phyloP scores from a whole-genome alignment of 192 early-diverging fungal genomes.

The Coemansia sp. region DNA sequence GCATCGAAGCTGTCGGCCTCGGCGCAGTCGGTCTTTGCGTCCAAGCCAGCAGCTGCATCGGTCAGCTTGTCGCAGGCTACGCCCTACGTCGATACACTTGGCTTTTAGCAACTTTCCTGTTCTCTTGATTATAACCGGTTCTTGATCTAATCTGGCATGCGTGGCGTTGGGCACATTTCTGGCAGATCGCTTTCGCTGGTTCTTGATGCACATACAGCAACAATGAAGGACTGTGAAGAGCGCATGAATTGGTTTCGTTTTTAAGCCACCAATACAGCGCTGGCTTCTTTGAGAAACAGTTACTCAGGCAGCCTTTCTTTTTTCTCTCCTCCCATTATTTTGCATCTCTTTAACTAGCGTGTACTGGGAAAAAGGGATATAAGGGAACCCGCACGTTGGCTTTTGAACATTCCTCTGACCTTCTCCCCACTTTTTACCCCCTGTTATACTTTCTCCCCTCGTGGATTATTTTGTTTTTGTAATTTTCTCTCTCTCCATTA shows the following conservation, averaged over 20 bases:
- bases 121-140: neutral
- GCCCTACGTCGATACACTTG: constrained; percentile 53
- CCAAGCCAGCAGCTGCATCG: constrained; percentile 43
- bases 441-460: neutral
- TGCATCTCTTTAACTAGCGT: neutral
- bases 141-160: too few relatives aligned
- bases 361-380: neutral
- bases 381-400: too few relatives aligned
- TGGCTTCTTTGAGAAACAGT: neutral
- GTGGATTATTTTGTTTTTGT: neutral
- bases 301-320: neutral
- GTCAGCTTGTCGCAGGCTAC: constrained; percentile 45
- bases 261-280: neutral
- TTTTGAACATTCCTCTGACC: neutral
- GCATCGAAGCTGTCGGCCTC: constrained; percentile 14
- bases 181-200: neutral
- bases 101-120: constrained; percentile 31
- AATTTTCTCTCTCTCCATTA: neutral
- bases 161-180: too few relatives aligned
- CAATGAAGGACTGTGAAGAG: neutral
- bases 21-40: constrained; percentile 26
- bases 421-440: neutral
- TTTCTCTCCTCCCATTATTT: neutral
- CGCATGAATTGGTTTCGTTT: neutral
- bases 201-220: too few relatives aligned